A percentile compares a stretch with the other conserved stretches of the same genome.
These are phyloP conservation scores for Aspergillus pseudoterreus DNA, from an alignment of 2,329 filamentous ascomycete genomes.

Conservation along the genomic window DNA sequence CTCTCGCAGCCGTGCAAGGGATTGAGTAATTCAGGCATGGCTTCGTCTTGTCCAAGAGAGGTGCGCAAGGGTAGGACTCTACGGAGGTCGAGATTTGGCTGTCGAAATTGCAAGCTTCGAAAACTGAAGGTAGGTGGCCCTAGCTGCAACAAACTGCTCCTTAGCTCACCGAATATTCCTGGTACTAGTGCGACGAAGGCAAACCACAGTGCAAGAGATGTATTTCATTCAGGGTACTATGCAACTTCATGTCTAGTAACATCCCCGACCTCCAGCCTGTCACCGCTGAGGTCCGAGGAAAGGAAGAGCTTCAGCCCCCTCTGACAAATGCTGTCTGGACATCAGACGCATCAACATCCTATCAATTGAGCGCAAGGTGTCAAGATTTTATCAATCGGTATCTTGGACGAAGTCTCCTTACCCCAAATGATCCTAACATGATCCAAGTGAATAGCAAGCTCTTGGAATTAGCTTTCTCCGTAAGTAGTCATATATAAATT, in stretches of 20 bases:
- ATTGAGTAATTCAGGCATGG: slow-evolving; percentile 1
- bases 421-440: slow-evolving; percentile 37
- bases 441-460: slow-evolving; percentile 37
- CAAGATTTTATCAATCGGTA: slow-evolving; percentile 44
- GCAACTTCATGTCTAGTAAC: slow-evolving; percentile 38
- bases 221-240: slow-evolving; percentile 42
- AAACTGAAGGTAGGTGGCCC: slow-evolving; percentile 44
- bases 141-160: background rate
- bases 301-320: slow-evolving; percentile 18
- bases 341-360: slow-evolving; percentile 28
- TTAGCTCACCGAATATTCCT: slow-evolving; percentile 6
- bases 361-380: slow-evolving; percentile 37
- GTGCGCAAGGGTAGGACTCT: background rate
- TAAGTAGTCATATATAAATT: slow-evolving; percentile 21
- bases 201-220: slow-evolving; percentile 46
- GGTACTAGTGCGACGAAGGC: slow-evolving; percentile 45
- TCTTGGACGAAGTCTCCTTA: slow-evolving; percentile 35
- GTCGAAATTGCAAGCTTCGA: slow-evolving; percentile 51
- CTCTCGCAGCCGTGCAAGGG: background rate
- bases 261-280: slow-evolving; percentile 39
- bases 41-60: background rate
- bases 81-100: slow-evolving; percentile 45
- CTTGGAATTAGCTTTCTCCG: slow-evolving; percentile 37
- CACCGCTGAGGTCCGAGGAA: slow-evolving; percentile 17
- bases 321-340: slow-evolving; percentile 35